Percentiles rank a stretch among this genome's conserved stretches.
These are phyloP conservation scores for Trichoderma simmonsii DNA, from an alignment of 2,329 filamentous ascomycete species.

Conservation along the genomic window DNA sequence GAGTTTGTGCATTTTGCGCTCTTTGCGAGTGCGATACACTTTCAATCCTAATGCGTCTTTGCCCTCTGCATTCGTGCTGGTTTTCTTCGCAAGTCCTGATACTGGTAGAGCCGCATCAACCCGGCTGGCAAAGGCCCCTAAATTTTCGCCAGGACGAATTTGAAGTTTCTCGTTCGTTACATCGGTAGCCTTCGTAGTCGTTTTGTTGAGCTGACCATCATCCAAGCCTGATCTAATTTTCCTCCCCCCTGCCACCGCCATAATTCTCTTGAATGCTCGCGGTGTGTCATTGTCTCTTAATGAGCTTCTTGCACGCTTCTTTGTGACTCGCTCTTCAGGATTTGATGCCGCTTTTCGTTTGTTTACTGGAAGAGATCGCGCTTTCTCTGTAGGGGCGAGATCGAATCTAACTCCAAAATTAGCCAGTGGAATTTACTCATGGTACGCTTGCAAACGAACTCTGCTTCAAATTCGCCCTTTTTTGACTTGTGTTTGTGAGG, in stretches of 20 bases:
- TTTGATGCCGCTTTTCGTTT: conserved; percentile 20
- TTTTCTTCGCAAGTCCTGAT: conserved; percentile 63
- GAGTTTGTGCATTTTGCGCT: conserved; percentile 76
- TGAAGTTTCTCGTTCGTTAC: conserved; percentile 49
- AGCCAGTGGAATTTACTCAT: neutral
- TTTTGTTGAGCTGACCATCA: conserved; percentile 51
- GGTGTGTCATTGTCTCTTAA: conserved; percentile 72
- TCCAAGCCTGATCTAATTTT: conserved; percentile 64
- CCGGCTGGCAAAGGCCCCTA: conserved; percentile 76
- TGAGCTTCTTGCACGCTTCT: conserved; percentile 45
- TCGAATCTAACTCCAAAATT: conserved; percentile 41
- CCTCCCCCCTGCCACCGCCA: conserved; percentile 67
- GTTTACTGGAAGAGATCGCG: conserved; percentile 48
- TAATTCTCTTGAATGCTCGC: conserved; percentile 79
- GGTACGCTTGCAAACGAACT: conserved; percentile 37
- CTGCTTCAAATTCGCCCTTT: conserved; percentile 50
- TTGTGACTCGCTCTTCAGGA: conserved; percentile 40
- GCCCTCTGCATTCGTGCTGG: conserved; percentile 48
- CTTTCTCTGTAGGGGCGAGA: conserved; percentile 47
- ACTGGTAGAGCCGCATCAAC: conserved; percentile 84
- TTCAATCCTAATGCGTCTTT: conserved; percentile 65
- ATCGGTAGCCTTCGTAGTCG: conserved; percentile 23
- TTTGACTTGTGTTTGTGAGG: conserved; percentile 48
- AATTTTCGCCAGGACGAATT: conserved; percentile 78
- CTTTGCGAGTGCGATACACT: conserved; percentile 72